A percentile compares a stretch with the other conserved stretches of the same genome.
Conservation (phyloP, 2,329 filamentous ascomycete species). For the Diaporthe helianthi region DNA sequence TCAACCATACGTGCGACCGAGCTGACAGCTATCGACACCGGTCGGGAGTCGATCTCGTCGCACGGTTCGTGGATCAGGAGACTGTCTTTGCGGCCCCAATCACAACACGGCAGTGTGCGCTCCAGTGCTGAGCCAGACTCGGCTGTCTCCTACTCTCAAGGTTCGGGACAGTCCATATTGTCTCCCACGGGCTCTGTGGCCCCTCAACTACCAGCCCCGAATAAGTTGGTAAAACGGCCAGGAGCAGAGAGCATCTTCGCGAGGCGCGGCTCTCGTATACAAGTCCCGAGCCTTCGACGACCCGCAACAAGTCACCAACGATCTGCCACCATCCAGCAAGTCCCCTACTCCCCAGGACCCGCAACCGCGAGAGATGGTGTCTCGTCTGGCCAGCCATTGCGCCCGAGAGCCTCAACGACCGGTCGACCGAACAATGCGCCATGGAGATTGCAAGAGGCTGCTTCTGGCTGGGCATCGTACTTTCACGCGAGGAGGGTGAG, state of each 20-base stretch:
- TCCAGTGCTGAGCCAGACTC: constrained; percentile 70
- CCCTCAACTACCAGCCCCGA: constrained; percentile 61
- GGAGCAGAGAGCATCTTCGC: constrained; percentile 39
- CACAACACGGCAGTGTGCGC: constrained; percentile 68
- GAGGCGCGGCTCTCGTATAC: constrained; percentile 62
- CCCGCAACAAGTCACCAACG: constrained; percentile 83
- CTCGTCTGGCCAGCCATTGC: constrained; percentile 46
- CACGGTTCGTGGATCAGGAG: constrained; percentile 76
- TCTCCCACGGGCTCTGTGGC: constrained; percentile 47
- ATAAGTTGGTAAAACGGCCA: constrained; percentile 80
- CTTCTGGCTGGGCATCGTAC: constrained; percentile 60
- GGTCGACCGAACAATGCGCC: constrained; percentile 30
- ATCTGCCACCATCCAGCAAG: constrained; percentile 71
- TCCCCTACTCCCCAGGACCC: constrained; percentile 38
- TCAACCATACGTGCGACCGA: constrained; percentile 52
- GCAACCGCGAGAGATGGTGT: constrained; percentile 38
- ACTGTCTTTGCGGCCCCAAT: constrained; percentile 70
- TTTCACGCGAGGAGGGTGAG: constrained; percentile 55
- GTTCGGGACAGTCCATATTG: constrained; percentile 71
- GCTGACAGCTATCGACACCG: constrained; percentile 49
- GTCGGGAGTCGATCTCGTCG: constrained; percentile 66
- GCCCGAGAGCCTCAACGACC: constrained; percentile 37
- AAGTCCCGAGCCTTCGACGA: constrained; percentile 71
- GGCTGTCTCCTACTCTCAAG: constrained; percentile 70
- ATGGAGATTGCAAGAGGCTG: constrained; percentile 35